Conservation (phyloP, 1,139 yeast genomes). For the Diutina neorugosa region DNA sequence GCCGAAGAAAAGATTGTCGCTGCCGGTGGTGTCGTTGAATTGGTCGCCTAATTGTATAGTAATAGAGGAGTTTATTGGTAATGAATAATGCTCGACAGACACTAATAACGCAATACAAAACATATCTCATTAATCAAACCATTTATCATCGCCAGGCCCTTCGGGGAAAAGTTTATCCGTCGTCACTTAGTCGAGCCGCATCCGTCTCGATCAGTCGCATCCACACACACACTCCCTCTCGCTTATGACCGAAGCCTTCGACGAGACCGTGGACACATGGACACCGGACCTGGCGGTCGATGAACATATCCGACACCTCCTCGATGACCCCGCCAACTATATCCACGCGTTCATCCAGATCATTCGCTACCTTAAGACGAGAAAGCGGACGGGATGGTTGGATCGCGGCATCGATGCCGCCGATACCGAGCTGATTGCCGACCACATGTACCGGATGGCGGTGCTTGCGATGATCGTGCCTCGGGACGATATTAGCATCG, state of each 20-base stretch:
- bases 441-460: conserved; percentile 97
- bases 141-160: too few species aligned
- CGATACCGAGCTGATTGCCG: conserved; percentile 65
- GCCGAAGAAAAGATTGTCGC: conserved; percentile 99
- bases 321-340: conserved; percentile 30
- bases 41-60: conserved; percentile 64
- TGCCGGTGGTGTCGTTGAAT: conserved; percentile 99
- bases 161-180: background rate
- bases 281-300: conserved; percentile 52
- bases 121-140: background rate
- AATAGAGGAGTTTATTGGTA: background rate
- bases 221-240: background rate
- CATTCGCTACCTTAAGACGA: conserved; percentile 62
- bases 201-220: background rate
- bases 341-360: conserved; percentile 67
- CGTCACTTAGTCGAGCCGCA: background rate
- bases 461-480: conserved; percentile 68
- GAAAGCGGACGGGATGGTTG: conserved; percentile 90
- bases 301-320: conserved; percentile 28
- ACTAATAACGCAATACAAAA: background rate
- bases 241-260: background rate
- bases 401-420: conserved; percentile 48
- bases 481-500: conserved; percentile 18
- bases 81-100: background rate
- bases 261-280: conserved; percentile 23